Conservation (phyloP, 2,329 filamentous ascomycete species). For the Ophiosphaerella korrae region DNA sequence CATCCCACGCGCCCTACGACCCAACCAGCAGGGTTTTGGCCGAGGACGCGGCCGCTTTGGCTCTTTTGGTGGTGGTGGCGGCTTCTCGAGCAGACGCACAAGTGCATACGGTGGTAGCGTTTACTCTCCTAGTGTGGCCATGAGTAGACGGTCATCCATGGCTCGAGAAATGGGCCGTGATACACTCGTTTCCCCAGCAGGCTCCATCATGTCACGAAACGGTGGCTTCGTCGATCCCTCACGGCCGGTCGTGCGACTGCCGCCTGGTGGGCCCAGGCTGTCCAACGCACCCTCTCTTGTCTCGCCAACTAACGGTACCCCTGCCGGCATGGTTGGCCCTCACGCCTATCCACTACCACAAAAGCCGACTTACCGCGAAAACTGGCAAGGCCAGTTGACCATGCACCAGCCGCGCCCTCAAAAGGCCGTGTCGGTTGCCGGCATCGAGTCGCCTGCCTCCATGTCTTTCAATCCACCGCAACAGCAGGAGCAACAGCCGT, state of each 20-base stretch:
- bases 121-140: constrained; percentile 85
- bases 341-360: constrained; percentile 59
- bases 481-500: constrained; percentile 77
- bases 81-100: constrained; percentile 76
- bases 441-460: constrained; percentile 82
- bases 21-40: constrained; percentile 81
- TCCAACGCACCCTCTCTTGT: constrained; percentile 35
- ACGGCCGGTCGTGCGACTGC: constrained; percentile 81
- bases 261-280: constrained; percentile 61
- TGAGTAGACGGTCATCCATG: constrained; percentile 84
- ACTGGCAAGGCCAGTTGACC: constrained; percentile 65
- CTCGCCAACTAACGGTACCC: constrained; percentile 29
- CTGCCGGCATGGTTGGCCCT: constrained; percentile 48
- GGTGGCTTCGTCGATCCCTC: constrained; percentile 63
- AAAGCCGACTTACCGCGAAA: constrained; percentile 63
- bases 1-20: constrained; percentile 89
- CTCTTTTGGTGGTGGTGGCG: constrained; percentile 63
- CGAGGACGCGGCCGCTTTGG: constrained; percentile 73
- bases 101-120: constrained; percentile 81
- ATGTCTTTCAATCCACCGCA: constrained; percentile 64
- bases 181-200: constrained; percentile 78
- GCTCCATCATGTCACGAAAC: constrained; percentile 74
- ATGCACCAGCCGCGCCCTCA: constrained; percentile 97
- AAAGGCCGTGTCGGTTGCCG: constrained; percentile 89
- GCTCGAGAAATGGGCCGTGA: constrained; percentile 72